Percentiles rank a stretch among this genome's conserved stretches.
These are phyloP conservation scores for Paraleonurus japonicus DNA, from an alignment of 257 asterid genomes.

Conservation along the genomic window DNA sequence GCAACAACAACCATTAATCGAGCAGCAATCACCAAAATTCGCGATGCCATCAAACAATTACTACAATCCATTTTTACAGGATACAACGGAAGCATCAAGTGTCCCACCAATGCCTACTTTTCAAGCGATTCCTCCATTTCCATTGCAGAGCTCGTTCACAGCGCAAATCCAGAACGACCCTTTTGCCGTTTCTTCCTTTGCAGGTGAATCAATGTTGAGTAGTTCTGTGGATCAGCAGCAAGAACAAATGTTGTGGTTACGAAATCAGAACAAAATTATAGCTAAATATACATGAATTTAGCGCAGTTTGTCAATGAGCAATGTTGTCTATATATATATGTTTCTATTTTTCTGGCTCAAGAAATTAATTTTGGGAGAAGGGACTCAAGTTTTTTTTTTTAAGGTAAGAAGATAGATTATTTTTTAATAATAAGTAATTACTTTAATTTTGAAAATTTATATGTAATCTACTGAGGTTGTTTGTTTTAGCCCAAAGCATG, in stretches of 20 bases:
- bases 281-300: constrained; percentile 52
- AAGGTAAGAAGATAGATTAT: background rate
- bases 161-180: constrained; percentile 44
- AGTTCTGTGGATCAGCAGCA: constrained; percentile 33
- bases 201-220: constrained; percentile 30
- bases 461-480: too few species aligned
- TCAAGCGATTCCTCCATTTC: constrained; percentile 41
- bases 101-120: constrained; percentile 33
- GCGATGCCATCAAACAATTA: constrained; percentile 22
- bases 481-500: too few species aligned
- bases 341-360: background rate
- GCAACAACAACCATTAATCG: background rate
- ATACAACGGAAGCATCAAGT: constrained; percentile 23
- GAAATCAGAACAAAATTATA: constrained; percentile 67
- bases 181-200: constrained; percentile 31
- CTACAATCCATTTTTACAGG: constrained; percentile 72
- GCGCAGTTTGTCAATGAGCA: background rate
- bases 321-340: background rate
- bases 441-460: background rate
- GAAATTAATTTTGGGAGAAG: background rate
- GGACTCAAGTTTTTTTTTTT: background rate
- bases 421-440: background rate
- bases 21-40: background rate
- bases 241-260: constrained; percentile 67
- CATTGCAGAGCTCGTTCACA: constrained; percentile 20